Conservation (phyloP, 305 asterid genomes). For the Nicotiana rustica region DNA sequence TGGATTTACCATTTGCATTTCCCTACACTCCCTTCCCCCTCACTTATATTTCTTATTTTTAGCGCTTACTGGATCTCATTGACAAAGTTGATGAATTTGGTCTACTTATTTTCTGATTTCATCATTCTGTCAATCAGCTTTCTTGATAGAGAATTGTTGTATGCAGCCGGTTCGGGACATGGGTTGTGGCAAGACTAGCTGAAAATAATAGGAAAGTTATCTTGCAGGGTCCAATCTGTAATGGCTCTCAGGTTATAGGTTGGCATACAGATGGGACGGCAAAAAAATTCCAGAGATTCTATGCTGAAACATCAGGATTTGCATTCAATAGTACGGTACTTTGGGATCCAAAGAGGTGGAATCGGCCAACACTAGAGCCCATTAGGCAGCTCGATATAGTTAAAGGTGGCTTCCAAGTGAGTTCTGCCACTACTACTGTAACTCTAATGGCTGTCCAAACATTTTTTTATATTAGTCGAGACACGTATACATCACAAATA, state of each 20-base stretch:
- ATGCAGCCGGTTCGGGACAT: constrained; percentile 75
- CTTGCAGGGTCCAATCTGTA: constrained; percentile 81
- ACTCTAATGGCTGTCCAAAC: neutral
- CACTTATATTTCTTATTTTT: neutral
- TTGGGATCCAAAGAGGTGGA: constrained; percentile 86
- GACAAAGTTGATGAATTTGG: neutral
- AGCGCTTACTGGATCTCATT: neutral
- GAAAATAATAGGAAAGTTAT: constrained; percentile 45
- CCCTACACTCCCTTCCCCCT: neutral
- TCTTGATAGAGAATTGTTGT: constrained; percentile 33
- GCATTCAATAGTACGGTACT: constrained; percentile 79
- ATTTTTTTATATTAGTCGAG: neutral
- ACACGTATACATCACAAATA: neutral
- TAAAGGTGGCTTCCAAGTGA: constrained; percentile 64
- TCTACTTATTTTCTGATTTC: neutral
- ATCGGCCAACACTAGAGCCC: constrained; percentile 61
- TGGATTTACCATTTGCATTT: neutral
- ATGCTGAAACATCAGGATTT: constrained; percentile 67
- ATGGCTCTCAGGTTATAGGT: constrained; percentile 69
- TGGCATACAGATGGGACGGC: constrained; percentile 61
- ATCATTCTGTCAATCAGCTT: constrained; percentile 4
- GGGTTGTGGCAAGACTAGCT: constrained; percentile 65
- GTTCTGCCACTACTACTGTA: constrained; percentile 28
- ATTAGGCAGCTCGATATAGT: constrained; percentile 60
- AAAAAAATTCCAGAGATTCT: constrained; percentile 52